phyloP scores from a whole-genome alignment of 768 basidiomycete species.

The Suillus variegatus region DNA sequence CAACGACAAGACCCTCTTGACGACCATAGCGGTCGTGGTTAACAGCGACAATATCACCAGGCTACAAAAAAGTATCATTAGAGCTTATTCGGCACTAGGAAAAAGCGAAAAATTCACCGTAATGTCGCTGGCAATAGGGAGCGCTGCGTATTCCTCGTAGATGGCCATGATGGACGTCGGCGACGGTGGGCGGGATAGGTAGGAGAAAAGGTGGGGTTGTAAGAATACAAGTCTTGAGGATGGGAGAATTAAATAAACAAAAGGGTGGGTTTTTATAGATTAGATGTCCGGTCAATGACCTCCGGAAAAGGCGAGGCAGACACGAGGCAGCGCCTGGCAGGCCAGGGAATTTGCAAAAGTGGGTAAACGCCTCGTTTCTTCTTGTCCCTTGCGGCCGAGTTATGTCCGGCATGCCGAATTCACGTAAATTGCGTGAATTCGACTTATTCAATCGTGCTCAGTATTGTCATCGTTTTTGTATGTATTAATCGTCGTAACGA shows the following conservation, averaged over 20 bases:
- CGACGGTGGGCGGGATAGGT: slow-evolving; percentile 21
- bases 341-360: slow-evolving; percentile 21
- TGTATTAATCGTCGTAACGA: not conserved
- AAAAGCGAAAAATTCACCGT: slow-evolving; percentile 23
- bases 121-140: slow-evolving; percentile 36
- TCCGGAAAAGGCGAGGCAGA: slow-evolving; percentile 46
- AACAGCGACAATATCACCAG: slow-evolving; percentile 82
- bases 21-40: slow-evolving; percentile 61
- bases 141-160: slow-evolving; percentile 33
- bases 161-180: slow-evolving; percentile 41
- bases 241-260: slow-evolving; percentile 22
- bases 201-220: slow-evolving; percentile 21
- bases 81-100: slow-evolving; percentile 4
- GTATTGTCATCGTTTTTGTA: not conserved
- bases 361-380: slow-evolving; percentile 15
- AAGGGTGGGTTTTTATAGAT: slow-evolving; percentile 49
- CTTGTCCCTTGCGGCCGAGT: slow-evolving; percentile 20
- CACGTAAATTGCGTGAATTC: slow-evolving; percentile 16
- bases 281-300: slow-evolving; percentile 34
- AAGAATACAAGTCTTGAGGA: slow-evolving; percentile 29
- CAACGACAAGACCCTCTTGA: slow-evolving; percentile 80
- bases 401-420: not conserved
- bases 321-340: slow-evolving; percentile 44
- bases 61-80: slow-evolving; percentile 37
- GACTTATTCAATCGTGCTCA: not conserved